Base-by-base conservation (phyloP, 2,329 filamentous ascomycete genomes). In the Botrytis sinoallii region DNA sequence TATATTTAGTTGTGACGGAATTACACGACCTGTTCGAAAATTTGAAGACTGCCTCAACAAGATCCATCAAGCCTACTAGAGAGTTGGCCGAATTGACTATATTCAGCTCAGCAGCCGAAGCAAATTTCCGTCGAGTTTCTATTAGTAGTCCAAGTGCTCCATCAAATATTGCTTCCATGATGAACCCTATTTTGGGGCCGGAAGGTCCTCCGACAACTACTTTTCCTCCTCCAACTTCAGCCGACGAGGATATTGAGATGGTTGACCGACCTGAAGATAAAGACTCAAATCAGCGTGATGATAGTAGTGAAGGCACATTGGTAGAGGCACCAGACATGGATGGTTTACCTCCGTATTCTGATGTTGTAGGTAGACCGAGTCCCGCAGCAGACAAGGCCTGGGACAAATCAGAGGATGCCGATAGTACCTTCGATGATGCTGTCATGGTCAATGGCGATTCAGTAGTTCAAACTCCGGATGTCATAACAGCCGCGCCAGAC, bases 51-150 rank as follows among this genome's bases (percentile, higher is more conserved):
- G 90, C 91, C 1, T 84, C 88, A 7, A 85, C 86, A 59, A 83
- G 86, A 18, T 90, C 88, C 25, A 89, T 95, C 44, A 89, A 87
- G 61, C 94, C 94, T 2, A 90, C 91, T 5, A 91, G 92, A 77
- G 89, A 93, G 76, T 86, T 98, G 48, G 94, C 94, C 40, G 91
- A 94, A 68, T 88, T 95, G 57, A 94, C 94, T 1, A 85, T 97
- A 35, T 88, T 93, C 74, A 88, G 85, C 75, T 85, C 86, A 38
- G 85, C 85, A 65, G 86, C 86, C 57, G 88, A 89, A 77, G 86
- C 85, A 57, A 84, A 84, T 38, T 85, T 86, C 73, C 84, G 86
- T 73, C 81, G 85, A 75, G 82, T 83, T 73, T 86, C 86, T 40
- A 84, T 85, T 8, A 81, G 79, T 63, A 82, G 71, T 79, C 84